Evolutionary conservation across 495 filamentous ascomycete species (phyloP), one percentile per base, ranked within the genome.

Genomic region (Penicillium alfredii): DNA sequence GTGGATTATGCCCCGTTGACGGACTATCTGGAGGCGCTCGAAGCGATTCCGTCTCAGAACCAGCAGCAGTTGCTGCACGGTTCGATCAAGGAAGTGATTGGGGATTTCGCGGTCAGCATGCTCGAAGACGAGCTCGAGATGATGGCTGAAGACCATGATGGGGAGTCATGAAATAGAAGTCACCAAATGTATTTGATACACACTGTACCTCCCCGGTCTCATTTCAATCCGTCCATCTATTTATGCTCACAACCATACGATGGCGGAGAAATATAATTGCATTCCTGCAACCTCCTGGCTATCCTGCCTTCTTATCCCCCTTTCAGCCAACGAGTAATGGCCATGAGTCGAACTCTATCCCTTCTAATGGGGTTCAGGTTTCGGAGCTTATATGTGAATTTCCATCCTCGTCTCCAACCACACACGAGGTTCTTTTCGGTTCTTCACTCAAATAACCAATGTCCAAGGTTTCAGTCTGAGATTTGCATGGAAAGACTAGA

Each of bases 91-190:
- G 61, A 61, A 7, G 42, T 52, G 6, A 35, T 68, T 39, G 66
- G 66, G 4, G 58, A 64, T 4, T 55, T 71, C 42, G 63, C 56
- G 9, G 50, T 66, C n/a, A 52, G 43, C 33, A 45, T 71, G 46
- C 44, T 71, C n/a, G 58, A 65, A 29, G 60, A 68, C 33, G 64
- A 70, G 33, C 37, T 63, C 11, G 44, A 57, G 30, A 56, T 64
- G 40, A 45, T 63, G 38, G 34, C 45, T 20, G 47, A 57, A 27
- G 55, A 60, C 12, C 40, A 46, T 11, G 33, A 52, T 8, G 50
- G 50, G 22, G 14, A 11, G 21, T 47, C 42, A 52, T 52, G 17
- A 32, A 18, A 17, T 5, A 25, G 23, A 25, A 25, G 23, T 25
- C 8, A 25, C 8, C 23, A 25, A 25, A 5, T n/a, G 2, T n/a